A percentile compares a stretch with the other conserved stretches of the same genome.
Conservation (phyloP, 805 yeast species). For the Starmerella floricola region DNA sequence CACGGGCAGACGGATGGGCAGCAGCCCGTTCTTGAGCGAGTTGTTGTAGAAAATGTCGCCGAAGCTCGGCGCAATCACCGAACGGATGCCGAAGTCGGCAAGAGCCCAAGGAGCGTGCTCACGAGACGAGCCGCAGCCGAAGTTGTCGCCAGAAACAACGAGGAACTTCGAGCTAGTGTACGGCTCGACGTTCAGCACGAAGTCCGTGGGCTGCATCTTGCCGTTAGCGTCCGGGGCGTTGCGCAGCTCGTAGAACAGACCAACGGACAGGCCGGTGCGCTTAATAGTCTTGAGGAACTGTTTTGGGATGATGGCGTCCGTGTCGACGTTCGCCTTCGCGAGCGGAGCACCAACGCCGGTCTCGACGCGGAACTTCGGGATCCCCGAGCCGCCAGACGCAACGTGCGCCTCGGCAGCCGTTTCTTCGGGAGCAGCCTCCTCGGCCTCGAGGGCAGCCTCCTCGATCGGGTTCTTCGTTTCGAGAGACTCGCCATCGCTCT, state of each 20-base stretch:
- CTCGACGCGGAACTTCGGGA: slow-evolving; percentile 62
- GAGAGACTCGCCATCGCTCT: slow-evolving; percentile 38
- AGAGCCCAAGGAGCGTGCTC: slow-evolving; percentile 99
- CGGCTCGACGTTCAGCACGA: slow-evolving; percentile 75
- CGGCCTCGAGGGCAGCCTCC: slow-evolving; percentile 39
- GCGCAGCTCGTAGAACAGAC: slow-evolving; percentile 85
- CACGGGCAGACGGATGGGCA: slow-evolving; percentile 85
- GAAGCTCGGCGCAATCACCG: slow-evolving; percentile 93
- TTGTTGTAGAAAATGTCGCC: slow-evolving; percentile 98
- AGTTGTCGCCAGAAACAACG: slow-evolving; percentile 90
- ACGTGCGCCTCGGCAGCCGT: slow-evolving; percentile 21
- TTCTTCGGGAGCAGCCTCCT: slow-evolving; percentile 23
- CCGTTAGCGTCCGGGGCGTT: slow-evolving; percentile 51
- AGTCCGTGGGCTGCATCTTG: slow-evolving; percentile 62
- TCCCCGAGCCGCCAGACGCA: slow-evolving; percentile 37
- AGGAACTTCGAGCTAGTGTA: slow-evolving; percentile 69
- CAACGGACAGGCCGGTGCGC: slow-evolving; percentile 82
- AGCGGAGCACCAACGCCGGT: slow-evolving; percentile 88
- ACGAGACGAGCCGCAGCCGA: slow-evolving; percentile 98
- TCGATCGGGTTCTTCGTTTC: slow-evolving; percentile 48
- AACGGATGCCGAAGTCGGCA: slow-evolving; percentile 91
- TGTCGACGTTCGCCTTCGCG: slow-evolving; percentile 89
- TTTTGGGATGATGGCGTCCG: slow-evolving; percentile 97
- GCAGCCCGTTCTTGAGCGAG: slow-evolving; percentile 88
- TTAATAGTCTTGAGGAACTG: slow-evolving; percentile 96